Conservation (phyloP, 805 yeast species). For the Lipomyces mesembrius region DNA sequence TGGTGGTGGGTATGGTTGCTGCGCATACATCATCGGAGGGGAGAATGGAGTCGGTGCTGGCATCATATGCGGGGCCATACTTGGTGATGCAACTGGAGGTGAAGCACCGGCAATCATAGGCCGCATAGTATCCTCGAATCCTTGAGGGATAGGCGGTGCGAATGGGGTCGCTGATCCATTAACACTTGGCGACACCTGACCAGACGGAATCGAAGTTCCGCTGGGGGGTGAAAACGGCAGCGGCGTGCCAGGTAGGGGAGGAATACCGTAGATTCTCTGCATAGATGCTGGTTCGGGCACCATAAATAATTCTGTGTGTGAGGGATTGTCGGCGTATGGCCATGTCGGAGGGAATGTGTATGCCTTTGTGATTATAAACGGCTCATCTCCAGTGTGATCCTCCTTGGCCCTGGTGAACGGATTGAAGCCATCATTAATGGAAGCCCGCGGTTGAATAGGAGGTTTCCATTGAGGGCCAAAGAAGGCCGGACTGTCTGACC, state of each 20-base stretch:
- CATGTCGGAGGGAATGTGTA: constrained; percentile 32
- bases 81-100: constrained; percentile 33
- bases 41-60: constrained; percentile 20
- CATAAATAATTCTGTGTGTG: constrained; percentile 21
- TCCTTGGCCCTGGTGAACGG: constrained; percentile 31
- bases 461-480: constrained; percentile 22
- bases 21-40: constrained; percentile 26
- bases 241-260: constrained; percentile 25
- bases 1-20: constrained; percentile 26
- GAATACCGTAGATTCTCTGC: constrained; percentile 26
- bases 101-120: constrained; percentile 24
- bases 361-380: constrained; percentile 26
- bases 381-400: constrained; percentile 24
- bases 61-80: constrained; percentile 28
- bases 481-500: constrained; percentile 30
- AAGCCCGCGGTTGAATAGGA: constrained; percentile 17
- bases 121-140: constrained; percentile 30
- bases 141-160: constrained; percentile 17
- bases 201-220: constrained; percentile 21
- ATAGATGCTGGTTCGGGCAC: constrained; percentile 26
- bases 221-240: constrained; percentile 32
- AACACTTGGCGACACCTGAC: constrained; percentile 27
- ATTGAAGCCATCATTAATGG: constrained; percentile 27
- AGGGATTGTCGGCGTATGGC: constrained; percentile 18
- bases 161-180: constrained; percentile 29